Percentiles rank a stretch among this genome's conserved stretches.
Conservation (phyloP, 805 yeast species). For the Suhomyces vadensis region DNA sequence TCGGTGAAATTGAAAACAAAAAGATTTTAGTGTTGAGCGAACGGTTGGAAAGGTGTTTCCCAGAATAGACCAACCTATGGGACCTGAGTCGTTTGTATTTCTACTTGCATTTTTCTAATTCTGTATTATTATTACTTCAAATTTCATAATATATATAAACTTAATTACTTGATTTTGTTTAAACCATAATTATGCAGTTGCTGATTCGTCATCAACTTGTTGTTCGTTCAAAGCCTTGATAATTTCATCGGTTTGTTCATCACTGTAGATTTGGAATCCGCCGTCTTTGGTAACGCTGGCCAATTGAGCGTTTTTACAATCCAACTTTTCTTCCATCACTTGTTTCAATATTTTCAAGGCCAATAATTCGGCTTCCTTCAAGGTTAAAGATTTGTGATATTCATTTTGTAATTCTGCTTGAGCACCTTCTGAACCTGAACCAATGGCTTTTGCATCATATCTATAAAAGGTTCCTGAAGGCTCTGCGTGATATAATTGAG, state of each 20-base stretch:
- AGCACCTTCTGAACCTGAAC: conserved; percentile 98
- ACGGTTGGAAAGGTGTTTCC: conserved; percentile 41
- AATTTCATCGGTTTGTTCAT: conserved; percentile 78
- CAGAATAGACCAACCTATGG: conserved; percentile 18
- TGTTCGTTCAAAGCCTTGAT: conserved; percentile 76
- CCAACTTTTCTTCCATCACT: conserved; percentile 98
- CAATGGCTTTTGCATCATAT: conserved; percentile 98
- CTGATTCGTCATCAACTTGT: conserved; percentile 44
- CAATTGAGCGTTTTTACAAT: conserved; percentile 91
- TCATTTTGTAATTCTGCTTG: conserved; percentile 97
- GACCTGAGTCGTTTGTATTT: too few species aligned
- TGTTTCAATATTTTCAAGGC: conserved; percentile 89
- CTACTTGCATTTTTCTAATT: conserved; percentile 1
- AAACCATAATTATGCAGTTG: conserved; percentile 1
- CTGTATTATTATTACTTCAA: conserved; percentile 4
- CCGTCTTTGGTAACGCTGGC: conserved; percentile 85
- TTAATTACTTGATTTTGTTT: too few species aligned
- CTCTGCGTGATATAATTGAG: conserved; percentile 97
- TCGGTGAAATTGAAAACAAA: conserved; percentile 53
- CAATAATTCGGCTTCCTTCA: conserved; percentile 89
- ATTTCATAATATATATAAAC: conserved; percentile 1
- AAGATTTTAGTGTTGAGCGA: conserved; percentile 45
- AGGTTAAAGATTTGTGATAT: conserved; percentile 87
- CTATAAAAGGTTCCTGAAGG: conserved; percentile 98
- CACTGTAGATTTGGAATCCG: conserved; percentile 84